Conservation (phyloP, 2,329 filamentous ascomycete species). For the Corynespora cassiicola region DNA sequence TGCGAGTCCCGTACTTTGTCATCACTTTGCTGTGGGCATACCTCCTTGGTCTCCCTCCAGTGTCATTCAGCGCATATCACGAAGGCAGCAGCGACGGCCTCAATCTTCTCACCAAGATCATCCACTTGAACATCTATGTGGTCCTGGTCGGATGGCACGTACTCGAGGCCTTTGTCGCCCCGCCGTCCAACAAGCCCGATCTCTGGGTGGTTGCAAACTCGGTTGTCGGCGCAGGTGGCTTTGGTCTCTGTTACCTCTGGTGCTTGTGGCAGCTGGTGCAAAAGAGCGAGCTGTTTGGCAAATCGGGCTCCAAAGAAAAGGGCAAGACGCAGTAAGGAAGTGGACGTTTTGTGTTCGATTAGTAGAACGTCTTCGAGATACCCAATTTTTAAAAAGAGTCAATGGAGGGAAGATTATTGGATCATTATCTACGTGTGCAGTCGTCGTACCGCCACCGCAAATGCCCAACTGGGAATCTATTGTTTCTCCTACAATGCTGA, state of each 20-base stretch:
- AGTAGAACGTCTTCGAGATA: constrained; percentile 21
- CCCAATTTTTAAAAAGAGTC: constrained; percentile 15
- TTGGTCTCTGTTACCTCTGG: constrained; percentile 89
- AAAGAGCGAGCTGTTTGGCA: constrained; percentile 60
- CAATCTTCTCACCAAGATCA: constrained; percentile 66
- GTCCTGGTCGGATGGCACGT: constrained; percentile 84
- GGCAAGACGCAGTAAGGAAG: constrained; percentile 49
- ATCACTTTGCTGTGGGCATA: constrained; percentile 90
- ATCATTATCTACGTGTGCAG: constrained; percentile 29
- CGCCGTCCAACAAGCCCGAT: constrained; percentile 83
- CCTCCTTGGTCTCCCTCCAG: constrained; percentile 84
- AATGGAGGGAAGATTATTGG: constrained; percentile 36
- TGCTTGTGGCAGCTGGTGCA: constrained; percentile 74
- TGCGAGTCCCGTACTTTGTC: constrained; percentile 84
- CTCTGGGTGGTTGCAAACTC: constrained; percentile 94
- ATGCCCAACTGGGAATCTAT: constrained; percentile 6
- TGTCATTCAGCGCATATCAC: constrained; percentile 73
- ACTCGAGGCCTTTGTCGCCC: constrained; percentile 69
- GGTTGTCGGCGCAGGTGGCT: constrained; percentile 82
- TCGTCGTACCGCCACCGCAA: constrained; percentile 20
- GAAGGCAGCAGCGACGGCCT: constrained; percentile 50
- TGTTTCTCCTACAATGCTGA: constrained; percentile 27
- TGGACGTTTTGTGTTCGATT: constrained; percentile 4
- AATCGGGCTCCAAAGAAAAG: constrained; percentile 24
- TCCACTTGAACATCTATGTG: constrained; percentile 79